Percentiles rank a stretch among this genome's conserved stretches.
Conservation (phyloP, 192 early-diverging fungal species). For the Gryganskiella cystojenkinii region DNA sequence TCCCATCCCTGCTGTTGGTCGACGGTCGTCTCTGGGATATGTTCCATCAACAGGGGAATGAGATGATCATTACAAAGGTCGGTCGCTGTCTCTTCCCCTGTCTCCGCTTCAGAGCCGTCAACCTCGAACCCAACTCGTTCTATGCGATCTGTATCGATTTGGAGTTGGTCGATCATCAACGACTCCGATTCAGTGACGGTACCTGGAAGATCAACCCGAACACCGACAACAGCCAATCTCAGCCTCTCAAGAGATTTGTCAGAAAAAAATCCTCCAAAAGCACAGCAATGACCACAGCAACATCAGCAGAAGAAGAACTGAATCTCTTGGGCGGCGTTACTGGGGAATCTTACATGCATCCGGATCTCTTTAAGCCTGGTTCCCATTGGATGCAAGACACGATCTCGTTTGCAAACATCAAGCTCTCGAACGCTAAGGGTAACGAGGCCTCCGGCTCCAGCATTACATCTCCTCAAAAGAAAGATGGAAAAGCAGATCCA, state of each 20-base stretch:
- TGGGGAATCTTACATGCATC: conserved; percentile 37
- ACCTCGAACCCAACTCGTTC: conserved; percentile 52
- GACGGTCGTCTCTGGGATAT: conserved; percentile 52
- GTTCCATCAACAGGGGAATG: conserved; percentile 55
- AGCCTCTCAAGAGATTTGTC: not conserved
- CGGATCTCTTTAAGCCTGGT: conserved; percentile 29
- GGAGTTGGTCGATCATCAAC: conserved; percentile 37
- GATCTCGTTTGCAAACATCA: conserved; percentile 60
- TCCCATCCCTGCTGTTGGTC: conserved; percentile 11
- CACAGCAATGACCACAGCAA: not conserved
- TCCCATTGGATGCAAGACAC: conserved; percentile 54
- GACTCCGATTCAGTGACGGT: conserved; percentile 52
- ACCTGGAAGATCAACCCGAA: too few species aligned
- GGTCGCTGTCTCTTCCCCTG: conserved; percentile 69
- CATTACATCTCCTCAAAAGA: not conserved
- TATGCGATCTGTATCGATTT: conserved; percentile 61
- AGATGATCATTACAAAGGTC: conserved; percentile 72
- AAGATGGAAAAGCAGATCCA: not conserved
- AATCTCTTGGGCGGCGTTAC: not conserved
- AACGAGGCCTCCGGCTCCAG: too few species aligned
- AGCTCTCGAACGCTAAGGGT: conserved; percentile 59
- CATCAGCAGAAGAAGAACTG: not conserved
- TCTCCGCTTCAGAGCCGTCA: conserved; percentile 47
- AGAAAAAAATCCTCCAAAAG: not conserved
- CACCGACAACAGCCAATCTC: too few species aligned